These are phyloP conservation scores for Emergomyces orientalis DNA, from an alignment of 2,329 filamentous ascomycete species.

Conservation along the genomic window DNA sequence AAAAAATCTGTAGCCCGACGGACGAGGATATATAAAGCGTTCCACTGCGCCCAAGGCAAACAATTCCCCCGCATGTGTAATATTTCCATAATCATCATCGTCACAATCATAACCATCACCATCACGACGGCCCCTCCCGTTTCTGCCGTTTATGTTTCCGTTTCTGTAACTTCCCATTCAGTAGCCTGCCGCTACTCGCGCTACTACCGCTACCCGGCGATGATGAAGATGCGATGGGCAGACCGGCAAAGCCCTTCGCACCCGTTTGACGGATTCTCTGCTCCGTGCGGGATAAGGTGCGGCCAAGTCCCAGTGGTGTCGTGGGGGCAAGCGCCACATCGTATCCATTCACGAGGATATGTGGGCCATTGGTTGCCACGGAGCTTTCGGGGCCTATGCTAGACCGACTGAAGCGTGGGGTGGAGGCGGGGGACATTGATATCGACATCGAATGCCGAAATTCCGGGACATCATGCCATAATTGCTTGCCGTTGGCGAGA, in stretches of 20 bases:
- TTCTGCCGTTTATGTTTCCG: slow-evolving; percentile 5
- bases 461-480: slow-evolving; percentile 22
- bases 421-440: slow-evolving; percentile 8
- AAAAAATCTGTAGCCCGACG: not conserved
- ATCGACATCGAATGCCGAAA: slow-evolving; percentile 18
- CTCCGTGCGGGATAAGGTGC: slow-evolving; percentile 36
- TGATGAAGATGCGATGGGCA: slow-evolving; percentile 11
- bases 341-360: slow-evolving; percentile 29
- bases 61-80: not conserved
- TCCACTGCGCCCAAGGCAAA: not conserved
- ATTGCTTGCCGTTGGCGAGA: slow-evolving; percentile 28
- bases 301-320: slow-evolving; percentile 29
- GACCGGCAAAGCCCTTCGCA: slow-evolving; percentile 34
- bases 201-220: not conserved
- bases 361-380: slow-evolving; percentile 14
- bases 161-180: slow-evolving; percentile 2
- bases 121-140: not conserved
- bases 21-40: not conserved
- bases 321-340: slow-evolving; percentile 35
- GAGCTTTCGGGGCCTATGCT: slow-evolving; percentile 7
- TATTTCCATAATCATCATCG: not conserved
- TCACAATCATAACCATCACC: not conserved
- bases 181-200: not conserved
- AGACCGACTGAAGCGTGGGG: slow-evolving; percentile 5
- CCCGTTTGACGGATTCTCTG: slow-evolving; percentile 36